These are phyloP conservation scores for Malus fusca DNA, from an alignment of 306 rosid species.

Conservation along the genomic window DNA sequence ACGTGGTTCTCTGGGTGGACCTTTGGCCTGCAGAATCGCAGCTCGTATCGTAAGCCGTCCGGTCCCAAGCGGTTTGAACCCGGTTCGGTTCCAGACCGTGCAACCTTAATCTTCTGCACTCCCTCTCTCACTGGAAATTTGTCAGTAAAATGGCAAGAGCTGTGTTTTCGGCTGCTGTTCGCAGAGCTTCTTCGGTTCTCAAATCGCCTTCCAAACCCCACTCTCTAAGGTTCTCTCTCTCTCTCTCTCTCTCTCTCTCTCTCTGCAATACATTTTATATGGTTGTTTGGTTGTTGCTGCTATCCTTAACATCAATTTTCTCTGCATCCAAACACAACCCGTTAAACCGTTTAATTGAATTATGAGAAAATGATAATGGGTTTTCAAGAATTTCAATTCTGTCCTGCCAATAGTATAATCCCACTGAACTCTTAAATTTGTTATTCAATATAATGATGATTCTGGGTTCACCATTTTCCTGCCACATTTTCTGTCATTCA, in stretches of 20 bases:
- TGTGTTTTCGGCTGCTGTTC: slow-evolving; percentile 30
- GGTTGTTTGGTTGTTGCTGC: neutral
- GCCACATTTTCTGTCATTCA: slow-evolving; percentile 19
- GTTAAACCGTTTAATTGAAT: neutral
- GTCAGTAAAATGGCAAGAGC: slow-evolving; percentile 45
- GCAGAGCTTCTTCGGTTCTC: slow-evolving; percentile 41
- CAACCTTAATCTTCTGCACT: too few relatives aligned
- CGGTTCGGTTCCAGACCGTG: neutral
- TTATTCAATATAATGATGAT: neutral
- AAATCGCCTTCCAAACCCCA: slow-evolving; percentile 24
- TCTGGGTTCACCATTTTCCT: neutral
- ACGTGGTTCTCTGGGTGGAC: slow-evolving; percentile 31
- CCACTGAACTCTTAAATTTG: neutral
- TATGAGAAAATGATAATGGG: neutral
- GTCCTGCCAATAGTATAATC: neutral
- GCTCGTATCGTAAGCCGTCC: slow-evolving; percentile 16
- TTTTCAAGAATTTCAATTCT: neutral
- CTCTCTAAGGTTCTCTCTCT: slow-evolving; percentile 35
- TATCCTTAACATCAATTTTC: neutral
- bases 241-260: neutral
- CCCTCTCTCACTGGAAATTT: neutral
- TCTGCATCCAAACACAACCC: neutral
- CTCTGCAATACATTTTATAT: neutral
- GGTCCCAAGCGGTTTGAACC: slow-evolving; percentile 23
- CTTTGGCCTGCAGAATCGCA: slow-evolving; percentile 17